Percentiles rank a stretch among this genome's conserved stretches.
phyloP scores from a whole-genome alignment of 2,329 filamentous ascomycete genomes.

The Penicillium sp. region DNA sequence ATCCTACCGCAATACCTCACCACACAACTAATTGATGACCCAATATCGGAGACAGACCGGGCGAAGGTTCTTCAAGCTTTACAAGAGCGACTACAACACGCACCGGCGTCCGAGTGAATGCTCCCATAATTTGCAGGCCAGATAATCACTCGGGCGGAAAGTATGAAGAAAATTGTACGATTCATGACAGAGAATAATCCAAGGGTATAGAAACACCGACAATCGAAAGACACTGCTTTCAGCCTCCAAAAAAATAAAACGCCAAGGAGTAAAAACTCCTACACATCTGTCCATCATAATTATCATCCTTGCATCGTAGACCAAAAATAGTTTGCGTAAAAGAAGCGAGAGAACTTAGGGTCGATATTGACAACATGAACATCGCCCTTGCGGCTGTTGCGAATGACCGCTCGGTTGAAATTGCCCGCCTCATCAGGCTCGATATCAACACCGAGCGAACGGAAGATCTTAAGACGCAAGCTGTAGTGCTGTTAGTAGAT shows the following conservation, averaged over 20 bases:
- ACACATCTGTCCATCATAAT: not conserved
- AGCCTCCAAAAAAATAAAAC: conserved; percentile 21
- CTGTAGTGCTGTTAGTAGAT: conserved; percentile 36
- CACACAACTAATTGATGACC: conserved; percentile 1
- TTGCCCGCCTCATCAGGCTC: conserved; percentile 78
- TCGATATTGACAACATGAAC: conserved; percentile 95
- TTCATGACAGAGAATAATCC: conserved; percentile 16
- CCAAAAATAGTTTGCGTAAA: conserved; percentile 97
- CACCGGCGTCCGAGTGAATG: not conserved
- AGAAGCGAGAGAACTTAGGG: conserved; percentile 83
- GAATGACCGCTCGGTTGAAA: conserved; percentile 80
- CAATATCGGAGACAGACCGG: conserved; percentile 25
- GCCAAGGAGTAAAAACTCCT: conserved; percentile 14
- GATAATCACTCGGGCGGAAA: not conserved
- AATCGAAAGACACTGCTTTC: conserved; percentile 7
- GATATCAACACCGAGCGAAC: conserved; percentile 85
- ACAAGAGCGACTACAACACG: conserved; percentile 4
- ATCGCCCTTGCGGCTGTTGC: conserved; percentile 83
- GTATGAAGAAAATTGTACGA: conserved; percentile 1
- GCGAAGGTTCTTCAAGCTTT: conserved; percentile 20
- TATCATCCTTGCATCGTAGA: conserved; percentile 64
- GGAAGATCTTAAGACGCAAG: conserved; percentile 84
- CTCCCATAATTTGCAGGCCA: not conserved
- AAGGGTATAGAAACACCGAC: conserved; percentile 25
- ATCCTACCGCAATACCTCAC: conserved; percentile 27